Conservation (phyloP, 176 grass and related monocot species). For the Coix lacrymajobi region DNA sequence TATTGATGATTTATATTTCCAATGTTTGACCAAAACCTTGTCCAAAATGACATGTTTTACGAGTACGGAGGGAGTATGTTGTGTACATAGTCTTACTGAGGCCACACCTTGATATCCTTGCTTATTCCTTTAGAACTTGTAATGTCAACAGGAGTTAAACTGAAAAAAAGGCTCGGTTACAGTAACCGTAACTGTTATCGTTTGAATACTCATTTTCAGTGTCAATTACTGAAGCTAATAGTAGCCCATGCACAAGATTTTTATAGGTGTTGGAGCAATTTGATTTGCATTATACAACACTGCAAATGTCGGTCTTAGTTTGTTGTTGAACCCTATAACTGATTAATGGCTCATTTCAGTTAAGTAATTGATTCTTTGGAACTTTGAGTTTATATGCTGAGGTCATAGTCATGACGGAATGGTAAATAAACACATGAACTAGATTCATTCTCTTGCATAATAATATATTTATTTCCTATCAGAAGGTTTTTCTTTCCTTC, state of each 20-base stretch:
- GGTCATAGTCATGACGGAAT: not conserved
- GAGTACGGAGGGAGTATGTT: too few relatives aligned
- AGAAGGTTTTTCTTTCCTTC: not conserved
- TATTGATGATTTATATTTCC: too few relatives aligned
- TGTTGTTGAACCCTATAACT: not conserved
- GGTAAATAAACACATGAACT: not conserved
- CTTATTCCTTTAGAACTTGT: conserved; percentile 1
- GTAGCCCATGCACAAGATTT: not conserved
- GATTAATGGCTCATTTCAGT: not conserved
- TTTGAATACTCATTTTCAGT: conserved; percentile 4
- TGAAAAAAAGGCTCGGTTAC: not conserved
- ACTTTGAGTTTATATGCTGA: conserved; percentile 3
- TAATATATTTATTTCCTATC: not conserved
- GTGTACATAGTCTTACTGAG: not conserved
- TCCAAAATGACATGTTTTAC: too few relatives aligned
- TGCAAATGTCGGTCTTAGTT: not conserved
- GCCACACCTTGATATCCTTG: not conserved
- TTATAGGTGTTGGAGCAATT: not conserved
- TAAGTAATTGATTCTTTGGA: conserved; percentile 7
- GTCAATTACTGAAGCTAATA: not conserved
- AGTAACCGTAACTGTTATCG: not conserved
- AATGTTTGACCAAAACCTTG: too few relatives aligned
- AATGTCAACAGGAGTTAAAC: not conserved
- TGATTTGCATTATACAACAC: not conserved
- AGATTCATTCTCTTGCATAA: not conserved